A percentile compares a stretch with the other conserved stretches of the same genome.
Conservation (phyloP, 176 grass and related monocot genomes). For the Oryza glaberrima region DNA sequence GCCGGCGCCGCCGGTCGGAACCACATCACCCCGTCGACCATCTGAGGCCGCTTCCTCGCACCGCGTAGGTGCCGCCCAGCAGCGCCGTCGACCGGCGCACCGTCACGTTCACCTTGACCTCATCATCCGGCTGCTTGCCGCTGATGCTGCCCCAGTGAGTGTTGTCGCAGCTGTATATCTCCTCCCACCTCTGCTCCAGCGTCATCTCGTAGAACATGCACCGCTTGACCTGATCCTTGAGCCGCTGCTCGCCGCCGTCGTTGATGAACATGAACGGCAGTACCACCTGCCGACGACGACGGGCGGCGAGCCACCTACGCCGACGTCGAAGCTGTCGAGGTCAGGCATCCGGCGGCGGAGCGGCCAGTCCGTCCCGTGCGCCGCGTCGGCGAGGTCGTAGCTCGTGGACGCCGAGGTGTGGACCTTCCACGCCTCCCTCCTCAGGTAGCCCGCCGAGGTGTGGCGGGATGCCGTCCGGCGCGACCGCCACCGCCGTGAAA, state of each 20-base stretch:
- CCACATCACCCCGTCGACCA: background rate
- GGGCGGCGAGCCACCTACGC: background rate
- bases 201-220: conserved; percentile 46
- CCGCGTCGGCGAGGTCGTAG: conserved; percentile 14
- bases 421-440: conserved; percentile 39
- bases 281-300: conserved; percentile 46
- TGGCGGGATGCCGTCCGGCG: conserved; percentile 21
- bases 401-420: background rate
- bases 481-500: conserved; percentile 23
- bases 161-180: conserved; percentile 1
- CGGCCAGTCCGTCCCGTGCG: conserved; percentile 16
- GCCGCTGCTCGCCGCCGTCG: background rate
- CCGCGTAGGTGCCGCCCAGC: background rate
- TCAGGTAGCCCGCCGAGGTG: background rate
- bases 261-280: conserved; percentile 49
- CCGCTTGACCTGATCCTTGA: conserved; percentile 25
- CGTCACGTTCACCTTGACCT: background rate
- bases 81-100: conserved; percentile 8
- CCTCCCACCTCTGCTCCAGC: conserved; percentile 44
- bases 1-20: background rate
- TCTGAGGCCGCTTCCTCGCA: background rate
- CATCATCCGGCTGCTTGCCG: too few relatives aligned
- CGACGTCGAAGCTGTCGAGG: background rate
- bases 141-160: too few relatives aligned
- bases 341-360: conserved; percentile 33